Percentiles rank a stretch among this genome's conserved stretches.
Conservation (phyloP, 2,329 filamentous ascomycete species). For the Penicillium sp. region DNA sequence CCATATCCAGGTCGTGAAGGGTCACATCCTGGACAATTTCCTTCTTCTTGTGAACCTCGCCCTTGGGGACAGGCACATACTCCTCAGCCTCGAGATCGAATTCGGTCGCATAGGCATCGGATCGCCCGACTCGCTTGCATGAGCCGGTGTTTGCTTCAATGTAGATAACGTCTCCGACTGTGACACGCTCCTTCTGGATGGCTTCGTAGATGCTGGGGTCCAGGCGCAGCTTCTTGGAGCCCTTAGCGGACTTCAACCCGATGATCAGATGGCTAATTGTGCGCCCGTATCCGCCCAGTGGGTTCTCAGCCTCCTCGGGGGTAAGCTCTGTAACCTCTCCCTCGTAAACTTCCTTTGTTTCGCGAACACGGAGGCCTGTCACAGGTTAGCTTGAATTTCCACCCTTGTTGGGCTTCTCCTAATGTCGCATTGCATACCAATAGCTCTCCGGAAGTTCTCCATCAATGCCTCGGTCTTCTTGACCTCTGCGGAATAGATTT, state of each 20-base stretch:
- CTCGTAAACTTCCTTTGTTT: slow-evolving; percentile 99
- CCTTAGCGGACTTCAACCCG: slow-evolving; percentile 89
- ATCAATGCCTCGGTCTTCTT: slow-evolving; percentile 99
- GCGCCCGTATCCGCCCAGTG: slow-evolving; percentile 91
- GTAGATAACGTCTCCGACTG: slow-evolving; percentile 96
- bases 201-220: slow-evolving; percentile 99
- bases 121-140: slow-evolving; percentile 93
- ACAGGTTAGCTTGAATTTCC: slow-evolving; percentile 14
- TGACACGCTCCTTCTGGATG: slow-evolving; percentile 96
- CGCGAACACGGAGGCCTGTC: slow-evolving; percentile 78
- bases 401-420: neutral
- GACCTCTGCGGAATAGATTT: slow-evolving; percentile 96
- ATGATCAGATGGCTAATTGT: slow-evolving; percentile 96
- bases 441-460: slow-evolving; percentile 98
- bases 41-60: slow-evolving; percentile 99
- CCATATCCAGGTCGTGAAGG: slow-evolving; percentile 91
- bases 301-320: slow-evolving; percentile 97
- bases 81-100: slow-evolving; percentile 98
- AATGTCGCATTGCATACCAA: slow-evolving; percentile 58
- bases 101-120: slow-evolving; percentile 95
- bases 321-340: slow-evolving; percentile 97
- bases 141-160: slow-evolving; percentile 98
- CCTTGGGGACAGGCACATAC: slow-evolving; percentile 97
- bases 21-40: slow-evolving; percentile 99
- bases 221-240: slow-evolving; percentile 94